Conservation (phyloP, 169 alveolate genomes). For the Plasmodium vinckei region DNA sequence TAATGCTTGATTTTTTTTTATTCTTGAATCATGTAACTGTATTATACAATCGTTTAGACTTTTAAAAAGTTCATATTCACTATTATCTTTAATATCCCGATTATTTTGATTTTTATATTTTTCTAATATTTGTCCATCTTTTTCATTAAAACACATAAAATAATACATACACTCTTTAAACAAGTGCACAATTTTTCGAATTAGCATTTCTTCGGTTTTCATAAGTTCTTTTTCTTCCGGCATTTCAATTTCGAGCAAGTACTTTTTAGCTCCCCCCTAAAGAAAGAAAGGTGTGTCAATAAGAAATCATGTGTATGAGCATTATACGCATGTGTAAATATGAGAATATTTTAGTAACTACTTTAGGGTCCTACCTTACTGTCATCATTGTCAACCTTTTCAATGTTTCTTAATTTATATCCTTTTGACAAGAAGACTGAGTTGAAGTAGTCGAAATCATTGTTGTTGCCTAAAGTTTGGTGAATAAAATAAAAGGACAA, state of each 20-base stretch:
- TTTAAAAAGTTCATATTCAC: slow-evolving; percentile 65
- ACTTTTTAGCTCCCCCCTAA: slow-evolving; percentile 12
- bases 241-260: slow-evolving; percentile 53
- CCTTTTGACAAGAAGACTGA: slow-evolving; percentile 36
- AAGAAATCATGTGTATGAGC: neutral
- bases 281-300: neutral
- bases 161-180: slow-evolving; percentile 72
- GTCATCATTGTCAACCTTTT: slow-evolving; percentile 10
- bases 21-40: slow-evolving; percentile 52
- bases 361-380: slow-evolving; percentile 10
- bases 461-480: slow-evolving; percentile 18
- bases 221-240: slow-evolving; percentile 20
- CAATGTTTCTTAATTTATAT: slow-evolving; percentile 29
- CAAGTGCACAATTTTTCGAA: slow-evolving; percentile 39
- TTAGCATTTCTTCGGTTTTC: slow-evolving; percentile 29
- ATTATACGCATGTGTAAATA: neutral
- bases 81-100: slow-evolving; percentile 49
- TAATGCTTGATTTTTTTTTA: slow-evolving; percentile 47
- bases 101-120: slow-evolving; percentile 13
- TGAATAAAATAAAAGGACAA: neutral
- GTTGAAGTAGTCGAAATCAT: slow-evolving; percentile 34
- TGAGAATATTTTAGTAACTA: neutral
- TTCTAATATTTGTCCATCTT: slow-evolving; percentile 41
- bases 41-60: slow-evolving; percentile 69
- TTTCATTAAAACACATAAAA: slow-evolving; percentile 68